These are phyloP conservation scores for Pterocarpus santalinus DNA, from an alignment of 306 rosid genomes.

Conservation along the genomic window DNA sequence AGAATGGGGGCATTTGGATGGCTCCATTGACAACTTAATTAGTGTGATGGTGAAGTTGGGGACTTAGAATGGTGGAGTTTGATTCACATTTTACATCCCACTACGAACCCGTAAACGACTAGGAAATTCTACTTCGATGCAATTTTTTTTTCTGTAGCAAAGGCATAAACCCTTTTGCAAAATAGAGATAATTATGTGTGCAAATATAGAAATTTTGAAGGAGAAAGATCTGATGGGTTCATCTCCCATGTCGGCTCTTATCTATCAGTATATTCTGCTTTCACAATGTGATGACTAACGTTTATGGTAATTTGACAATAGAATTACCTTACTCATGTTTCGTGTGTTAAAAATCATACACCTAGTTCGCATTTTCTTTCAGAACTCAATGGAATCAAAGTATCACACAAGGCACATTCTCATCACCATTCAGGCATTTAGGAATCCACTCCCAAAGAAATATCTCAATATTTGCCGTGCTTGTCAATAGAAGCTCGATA, in stretches of 20 bases:
- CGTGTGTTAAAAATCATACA: constrained; percentile 2
- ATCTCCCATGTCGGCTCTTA: constrained; percentile 3
- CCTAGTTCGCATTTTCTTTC: not conserved
- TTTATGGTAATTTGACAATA: constrained; percentile 32
- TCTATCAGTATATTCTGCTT: constrained; percentile 38
- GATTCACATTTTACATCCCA: constrained; percentile 45
- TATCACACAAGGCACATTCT: constrained; percentile 30
- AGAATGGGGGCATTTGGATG: constrained; percentile 40
- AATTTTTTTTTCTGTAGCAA: not conserved
- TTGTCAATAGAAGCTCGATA: not conserved
- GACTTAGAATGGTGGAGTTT: constrained; percentile 34
- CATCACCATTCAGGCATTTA: not conserved
- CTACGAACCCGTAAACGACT: constrained; percentile 18
- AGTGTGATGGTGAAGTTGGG: constrained; percentile 43
- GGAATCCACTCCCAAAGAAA: not conserved
- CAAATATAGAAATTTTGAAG: constrained; percentile 21
- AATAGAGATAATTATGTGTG: not conserved
- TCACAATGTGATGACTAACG: not conserved
- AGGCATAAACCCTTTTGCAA: constrained; percentile 40
- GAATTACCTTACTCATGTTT: constrained; percentile 35
- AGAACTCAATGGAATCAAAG: constrained; percentile 24
- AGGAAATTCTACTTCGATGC: constrained; percentile 22
- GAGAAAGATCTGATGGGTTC: constrained; percentile 2
- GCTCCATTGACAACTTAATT: constrained; percentile 37
- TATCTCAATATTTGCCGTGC: too few relatives aligned